These are phyloP conservation scores for Gracilaria gracilis DNA, from an alignment of 23 red algal species.

Conservation along the genomic window DNA sequence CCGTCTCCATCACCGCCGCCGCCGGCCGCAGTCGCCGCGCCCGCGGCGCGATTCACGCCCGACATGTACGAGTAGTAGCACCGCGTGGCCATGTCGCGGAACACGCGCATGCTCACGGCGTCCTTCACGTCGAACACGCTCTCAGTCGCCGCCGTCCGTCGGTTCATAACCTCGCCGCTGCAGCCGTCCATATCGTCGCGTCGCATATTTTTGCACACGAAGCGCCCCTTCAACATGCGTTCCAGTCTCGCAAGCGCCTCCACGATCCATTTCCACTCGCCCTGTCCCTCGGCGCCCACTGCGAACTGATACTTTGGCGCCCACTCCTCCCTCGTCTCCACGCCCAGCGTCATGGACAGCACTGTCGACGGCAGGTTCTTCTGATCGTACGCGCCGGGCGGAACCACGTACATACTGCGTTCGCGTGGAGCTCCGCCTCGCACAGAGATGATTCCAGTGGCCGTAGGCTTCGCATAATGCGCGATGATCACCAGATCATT, in stretches of 20 bases:
- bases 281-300: background rate
- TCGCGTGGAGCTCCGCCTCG: constrained; percentile 33
- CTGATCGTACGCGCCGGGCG: constrained; percentile 30
- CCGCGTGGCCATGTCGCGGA: constrained; percentile 48
- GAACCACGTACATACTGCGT: constrained; percentile 27
- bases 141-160: constrained; percentile 33
- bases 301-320: constrained; percentile 62
- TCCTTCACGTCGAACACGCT: constrained; percentile 58
- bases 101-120: constrained; percentile 52
- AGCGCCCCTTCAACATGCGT: constrained; percentile 63
- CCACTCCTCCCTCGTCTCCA: constrained; percentile 8
- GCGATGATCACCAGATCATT: constrained; percentile 46
- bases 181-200: constrained; percentile 48
- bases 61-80: constrained; percentile 72
- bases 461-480: background rate
- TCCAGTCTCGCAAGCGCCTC: constrained; percentile 57
- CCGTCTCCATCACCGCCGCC: no score
- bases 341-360: constrained; percentile 5
- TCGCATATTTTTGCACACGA: constrained; percentile 29
- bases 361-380: constrained; percentile 8
- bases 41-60: background rate
- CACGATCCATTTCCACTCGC: background rate
- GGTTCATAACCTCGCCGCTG: constrained; percentile 36
- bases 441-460: constrained; percentile 53
- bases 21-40: background rate